Base-by-base conservation (phyloP, 2,329 filamentous ascomycete species). In the Zasmidium citrigriseum region DNA sequence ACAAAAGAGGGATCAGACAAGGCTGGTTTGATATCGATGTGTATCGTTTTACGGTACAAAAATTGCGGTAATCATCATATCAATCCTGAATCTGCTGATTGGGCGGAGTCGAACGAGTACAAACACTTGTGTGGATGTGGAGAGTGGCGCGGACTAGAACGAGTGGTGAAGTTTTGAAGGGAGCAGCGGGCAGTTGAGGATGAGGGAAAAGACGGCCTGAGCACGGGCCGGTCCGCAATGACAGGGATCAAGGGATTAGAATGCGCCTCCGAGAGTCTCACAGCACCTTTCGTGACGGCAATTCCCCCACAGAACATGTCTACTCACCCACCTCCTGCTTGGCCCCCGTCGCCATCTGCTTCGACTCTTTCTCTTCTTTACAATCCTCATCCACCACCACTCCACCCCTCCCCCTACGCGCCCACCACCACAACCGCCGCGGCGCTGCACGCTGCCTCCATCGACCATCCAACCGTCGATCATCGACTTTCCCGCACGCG, bases 381-480 rank as follows among this genome's bases (percentile, higher is more conserved):
- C n/a, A n/a, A 64, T 60, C 59, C 52, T 60, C 67, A 63, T 59
- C 60, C 57, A 55, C 65, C 62, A 59, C 48, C 29, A 22, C 50
- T 45, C 51, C 50, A 49, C 25, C 23, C 14, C 34, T 41, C 46
- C 24, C 20, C 54, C 65, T 65, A 74, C 73, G 64, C 55, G 58
- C 67, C 69, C 65, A 64, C 62, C 57, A 54, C 60, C 57, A 62
- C 58, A 44, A 38, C 34, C 34, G 23, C 34, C 34, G 16, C 34
- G 7, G 4, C 34, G 7, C 34, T n/a, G 22, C 48, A 24, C 48
- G 48, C 55, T 29, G 54, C 52, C 70, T 96, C 93, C 92, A 96
- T 67, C 83, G 95, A 64, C 96, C 44, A 55, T 51, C 52, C 18
- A 44, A 25, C 18, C 52, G 25, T 44, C 25, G 46, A 23, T 41